A percentile compares a stretch with the other conserved stretches of the same genome.
phyloP scores from a whole-genome alignment of 768 basidiomycete species.

The Boletus rufocinnamomeus region DNA sequence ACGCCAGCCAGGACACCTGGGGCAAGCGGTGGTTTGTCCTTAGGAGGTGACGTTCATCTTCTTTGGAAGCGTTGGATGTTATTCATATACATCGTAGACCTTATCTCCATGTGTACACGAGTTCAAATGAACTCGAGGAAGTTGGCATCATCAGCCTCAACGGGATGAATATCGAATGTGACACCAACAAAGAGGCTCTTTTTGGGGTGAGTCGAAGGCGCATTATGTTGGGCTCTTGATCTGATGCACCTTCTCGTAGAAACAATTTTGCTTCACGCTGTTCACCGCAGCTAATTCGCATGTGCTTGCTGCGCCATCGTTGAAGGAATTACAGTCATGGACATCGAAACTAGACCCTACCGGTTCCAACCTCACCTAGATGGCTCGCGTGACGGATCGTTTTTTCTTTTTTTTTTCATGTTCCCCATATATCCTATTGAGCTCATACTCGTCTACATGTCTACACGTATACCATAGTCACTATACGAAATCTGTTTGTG shows the following conservation, averaged over 20 bases:
- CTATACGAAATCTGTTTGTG: slow-evolving; percentile 18
- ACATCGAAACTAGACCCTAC: slow-evolving; percentile 83
- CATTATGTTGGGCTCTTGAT: background rate
- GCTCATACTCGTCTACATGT: slow-evolving; percentile 23
- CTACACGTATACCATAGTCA: slow-evolving; percentile 32
- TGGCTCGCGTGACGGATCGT: background rate
- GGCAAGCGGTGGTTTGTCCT: slow-evolving; percentile 85
- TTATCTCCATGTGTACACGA: slow-evolving; percentile 85
- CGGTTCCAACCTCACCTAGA: slow-evolving; percentile 52
- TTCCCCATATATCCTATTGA: slow-evolving; percentile 20
- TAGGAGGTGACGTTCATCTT: slow-evolving; percentile 55
- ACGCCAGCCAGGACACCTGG: slow-evolving; percentile 84
- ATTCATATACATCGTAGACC: slow-evolving; percentile 54
- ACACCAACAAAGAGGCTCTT: slow-evolving; percentile 83
- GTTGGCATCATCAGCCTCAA: slow-evolving; percentile 78
- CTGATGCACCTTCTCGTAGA: slow-evolving; percentile 45
- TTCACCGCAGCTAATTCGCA: slow-evolving; percentile 93
- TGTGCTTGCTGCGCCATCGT: slow-evolving; percentile 78
- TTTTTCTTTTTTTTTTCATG: background rate
- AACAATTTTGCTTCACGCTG: slow-evolving; percentile 83
- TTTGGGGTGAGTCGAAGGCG: slow-evolving; percentile 63
- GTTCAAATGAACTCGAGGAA: slow-evolving; percentile 84
- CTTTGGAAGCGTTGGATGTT: background rate
- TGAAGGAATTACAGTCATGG: slow-evolving; percentile 87
- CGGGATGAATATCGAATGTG: slow-evolving; percentile 83